Evolutionary conservation across 148 eudicot species (phyloP).

Genomic region (Rheum nobile): DNA sequence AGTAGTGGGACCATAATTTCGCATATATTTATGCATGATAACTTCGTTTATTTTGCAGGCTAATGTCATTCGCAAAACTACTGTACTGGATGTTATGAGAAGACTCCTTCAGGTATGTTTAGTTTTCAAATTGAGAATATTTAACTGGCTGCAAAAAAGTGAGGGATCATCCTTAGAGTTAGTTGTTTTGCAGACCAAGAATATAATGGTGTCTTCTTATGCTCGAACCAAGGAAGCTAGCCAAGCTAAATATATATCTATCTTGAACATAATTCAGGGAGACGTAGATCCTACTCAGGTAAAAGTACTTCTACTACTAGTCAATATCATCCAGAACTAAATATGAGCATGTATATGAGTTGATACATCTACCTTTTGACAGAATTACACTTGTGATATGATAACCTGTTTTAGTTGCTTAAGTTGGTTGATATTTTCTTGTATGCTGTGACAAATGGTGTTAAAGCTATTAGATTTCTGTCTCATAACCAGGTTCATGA

Average conservation of each 20-base stretch:
- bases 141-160: not conserved
- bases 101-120: constrained; percentile 90
- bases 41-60: too few species aligned
- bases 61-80: constrained; percentile 88
- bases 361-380: too few species aligned
- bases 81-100: constrained; percentile 99
- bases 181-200: constrained; percentile 68
- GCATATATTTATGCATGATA: too few species aligned
- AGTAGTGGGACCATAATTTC: too few species aligned
- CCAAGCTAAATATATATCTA: constrained; percentile 94
- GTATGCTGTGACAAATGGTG: too few species aligned
- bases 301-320: too few species aligned
- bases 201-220: constrained; percentile 94
- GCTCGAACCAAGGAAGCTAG: constrained; percentile 96
- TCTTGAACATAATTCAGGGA: constrained; percentile 91
- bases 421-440: too few species aligned
- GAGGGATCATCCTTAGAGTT: constrained; percentile 14
- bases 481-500: constrained; percentile 62
- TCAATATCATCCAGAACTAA: too few species aligned
- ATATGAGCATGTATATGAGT: too few species aligned
- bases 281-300: constrained; percentile 99
- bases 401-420: too few species aligned
- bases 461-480: not conserved
- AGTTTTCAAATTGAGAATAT: not conserved
- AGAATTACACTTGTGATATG: too few species aligned